A percentile compares a stretch with the other conserved stretches of the same genome.
Evolutionary conservation across 2,329 filamentous ascomycete species (phyloP).

Genomic region (Epichloe uncinata): DNA sequence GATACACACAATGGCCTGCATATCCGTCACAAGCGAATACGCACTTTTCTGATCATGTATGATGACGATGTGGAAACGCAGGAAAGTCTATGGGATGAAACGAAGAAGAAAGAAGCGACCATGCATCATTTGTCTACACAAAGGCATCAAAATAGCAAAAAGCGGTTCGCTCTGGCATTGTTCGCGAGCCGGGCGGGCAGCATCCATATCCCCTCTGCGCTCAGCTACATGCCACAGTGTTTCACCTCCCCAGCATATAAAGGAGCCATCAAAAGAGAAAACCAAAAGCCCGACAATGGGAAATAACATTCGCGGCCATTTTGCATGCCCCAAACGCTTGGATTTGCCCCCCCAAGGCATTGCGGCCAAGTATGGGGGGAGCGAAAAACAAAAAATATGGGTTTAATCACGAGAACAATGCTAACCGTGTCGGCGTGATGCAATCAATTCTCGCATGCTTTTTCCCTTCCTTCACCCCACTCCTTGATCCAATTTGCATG

Average conservation of each 20-base stretch:
- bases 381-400: not conserved
- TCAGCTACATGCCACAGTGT: not conserved
- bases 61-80: not conserved
- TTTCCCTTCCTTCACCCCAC: not conserved
- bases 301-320: not conserved
- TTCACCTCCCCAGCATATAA: not conserved
- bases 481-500: slow-evolving; percentile 7
- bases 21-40: not conserved
- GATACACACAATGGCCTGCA: not conserved
- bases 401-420: slow-evolving; percentile 1
- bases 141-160: not conserved
- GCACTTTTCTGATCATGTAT: not conserved
- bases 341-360: not conserved
- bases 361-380: not conserved
- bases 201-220: not conserved
- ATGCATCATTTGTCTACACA: slow-evolving; percentile 1
- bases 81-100: slow-evolving; percentile 4
- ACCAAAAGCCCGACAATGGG: not conserved
- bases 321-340: not conserved
- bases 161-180: not conserved
- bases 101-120: not conserved
- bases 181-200: not conserved
- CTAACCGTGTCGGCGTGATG: slow-evolving; percentile 1
- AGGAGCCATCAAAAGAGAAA: not conserved
- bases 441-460: slow-evolving; percentile 2